Evolutionary conservation across 129 eudicot species (phyloP).

Genomic region (Solidago caesia): DNA sequence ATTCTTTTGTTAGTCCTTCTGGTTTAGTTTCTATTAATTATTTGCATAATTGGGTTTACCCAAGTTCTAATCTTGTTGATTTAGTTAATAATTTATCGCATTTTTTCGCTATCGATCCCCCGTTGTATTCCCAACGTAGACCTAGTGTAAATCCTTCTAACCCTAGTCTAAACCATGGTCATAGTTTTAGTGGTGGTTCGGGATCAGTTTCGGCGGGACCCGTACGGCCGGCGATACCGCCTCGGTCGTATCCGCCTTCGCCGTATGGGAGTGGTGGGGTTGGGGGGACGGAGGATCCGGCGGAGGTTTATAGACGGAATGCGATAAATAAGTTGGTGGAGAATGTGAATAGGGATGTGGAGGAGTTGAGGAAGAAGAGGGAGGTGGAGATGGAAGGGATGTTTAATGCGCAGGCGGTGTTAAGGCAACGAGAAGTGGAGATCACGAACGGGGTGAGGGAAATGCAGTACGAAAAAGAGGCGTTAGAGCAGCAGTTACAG

Average conservation of each 20-base stretch:
- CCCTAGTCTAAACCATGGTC: background rate
- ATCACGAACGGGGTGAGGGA: constrained; percentile 58
- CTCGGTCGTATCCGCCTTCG: constrained; percentile 54
- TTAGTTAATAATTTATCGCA: constrained; percentile 20
- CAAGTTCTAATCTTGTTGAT: constrained; percentile 76
- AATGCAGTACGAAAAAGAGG: constrained; percentile 78
- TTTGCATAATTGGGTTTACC: constrained; percentile 76
- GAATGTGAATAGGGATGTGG: constrained; percentile 49
- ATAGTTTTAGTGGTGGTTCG: constrained; percentile 5
- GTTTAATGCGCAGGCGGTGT: constrained; percentile 51
- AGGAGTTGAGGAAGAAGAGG: constrained; percentile 53
- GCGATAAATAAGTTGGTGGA: constrained; percentile 66
- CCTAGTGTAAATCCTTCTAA: constrained; percentile 4
- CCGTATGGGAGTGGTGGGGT: constrained; percentile 50
- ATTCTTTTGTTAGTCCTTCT: constrained; percentile 64
- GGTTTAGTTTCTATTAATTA: constrained; percentile 75
- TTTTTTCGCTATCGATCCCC: constrained; percentile 65
- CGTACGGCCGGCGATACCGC: constrained; percentile 54
- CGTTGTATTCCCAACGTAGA: constrained; percentile 67
- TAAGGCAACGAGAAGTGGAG: constrained; percentile 54
- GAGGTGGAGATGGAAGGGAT: constrained; percentile 79
- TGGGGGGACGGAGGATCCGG: constrained; percentile 47
- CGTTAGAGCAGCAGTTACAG: constrained; percentile 74
- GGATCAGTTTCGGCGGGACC: constrained; percentile 17
- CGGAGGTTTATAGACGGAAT: constrained; percentile 56